Base-by-base conservation (phyloP, 768 basidiomycete species). In the Piloderma croceum region DNA sequence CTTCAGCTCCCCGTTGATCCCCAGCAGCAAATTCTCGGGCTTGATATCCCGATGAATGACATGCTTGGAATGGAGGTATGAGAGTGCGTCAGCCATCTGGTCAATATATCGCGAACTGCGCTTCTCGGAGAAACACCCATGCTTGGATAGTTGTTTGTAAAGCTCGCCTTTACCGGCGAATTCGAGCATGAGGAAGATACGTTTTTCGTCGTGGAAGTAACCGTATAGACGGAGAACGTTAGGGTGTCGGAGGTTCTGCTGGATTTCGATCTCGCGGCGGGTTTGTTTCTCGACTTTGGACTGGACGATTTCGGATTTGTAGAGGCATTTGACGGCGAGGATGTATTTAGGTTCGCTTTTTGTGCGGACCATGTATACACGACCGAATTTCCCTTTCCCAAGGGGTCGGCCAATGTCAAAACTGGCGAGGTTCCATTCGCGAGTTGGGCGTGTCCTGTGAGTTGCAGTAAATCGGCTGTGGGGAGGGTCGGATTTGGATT, bases 21-120 rank as follows among this genome's bases (percentile, higher is more conserved):
- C 93, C 10, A 98, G 69, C 23, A 99, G 73, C 36, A 99, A 64
- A 60, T 99, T 99, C 67, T 99, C 94, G 0, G 96, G 96, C 63
- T 99, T 99, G 68, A 99, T 99, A 54, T 99, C 96, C 23, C 96
- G 80, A 61, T 99, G 96, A 37, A 98, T 99, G 55, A 99, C 92
- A 56, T 98, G 93, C 57, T 98, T 99, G 38, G 72, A 68, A 58
- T 99, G 96, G 13, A 98, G 73, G 58, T 99, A 99, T 9, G 69
- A 70, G 33, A 99, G 67, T 3, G 94, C 96, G 61, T 98, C 94
- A 7, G 93, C 87, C 94, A 99, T 97, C 59, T 98, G 96, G 56
- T 90, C 86, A 51, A 97, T 84, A 60, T 99, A 99, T 59, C 91
- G 66, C 12, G 87, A 76, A 52, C 84, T 87, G 22, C 91, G 71